These are phyloP conservation scores for Colletotrichum sp. DNA, from an alignment of 2,329 filamentous ascomycete genomes.

Conservation along the genomic window DNA sequence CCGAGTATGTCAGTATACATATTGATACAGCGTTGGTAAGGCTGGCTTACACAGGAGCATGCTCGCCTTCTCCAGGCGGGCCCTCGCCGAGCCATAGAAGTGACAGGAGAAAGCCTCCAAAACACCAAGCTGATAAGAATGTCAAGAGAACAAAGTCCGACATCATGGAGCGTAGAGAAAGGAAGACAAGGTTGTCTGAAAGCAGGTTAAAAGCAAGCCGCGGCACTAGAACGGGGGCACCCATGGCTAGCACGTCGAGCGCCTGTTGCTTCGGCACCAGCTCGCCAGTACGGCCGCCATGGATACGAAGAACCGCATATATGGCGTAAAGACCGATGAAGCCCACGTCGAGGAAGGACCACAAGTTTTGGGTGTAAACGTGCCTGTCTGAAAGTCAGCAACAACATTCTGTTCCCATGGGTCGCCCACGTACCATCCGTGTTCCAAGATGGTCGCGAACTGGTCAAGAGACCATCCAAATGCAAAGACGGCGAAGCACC, in stretches of 20 bases:
- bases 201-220: conserved; percentile 83
- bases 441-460: conserved; percentile 77
- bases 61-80: conserved; percentile 37
- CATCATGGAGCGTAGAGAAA: conserved; percentile 85
- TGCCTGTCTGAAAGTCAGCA: conserved; percentile 52
- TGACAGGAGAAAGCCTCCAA: conserved; percentile 80
- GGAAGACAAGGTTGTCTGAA: conserved; percentile 83
- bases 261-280: conserved; percentile 65
- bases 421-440: conserved; percentile 59
- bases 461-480: conserved; percentile 83
- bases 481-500: conserved; percentile 74
- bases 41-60: conserved; percentile 57
- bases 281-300: conserved; percentile 60
- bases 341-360: conserved; percentile 84
- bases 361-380: conserved; percentile 86
- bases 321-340: conserved; percentile 75
- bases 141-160: conserved; percentile 82
- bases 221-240: conserved; percentile 77
- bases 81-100: conserved; percentile 78
- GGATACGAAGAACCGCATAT: conserved; percentile 72
- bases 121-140: conserved; percentile 80
- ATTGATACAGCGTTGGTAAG: no score
- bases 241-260: conserved; percentile 79
- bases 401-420: not conserved
- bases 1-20: not conserved